These are phyloP conservation scores for Botrytis porri DNA, from an alignment of 2,329 filamentous ascomycete species.

Conservation along the genomic window DNA sequence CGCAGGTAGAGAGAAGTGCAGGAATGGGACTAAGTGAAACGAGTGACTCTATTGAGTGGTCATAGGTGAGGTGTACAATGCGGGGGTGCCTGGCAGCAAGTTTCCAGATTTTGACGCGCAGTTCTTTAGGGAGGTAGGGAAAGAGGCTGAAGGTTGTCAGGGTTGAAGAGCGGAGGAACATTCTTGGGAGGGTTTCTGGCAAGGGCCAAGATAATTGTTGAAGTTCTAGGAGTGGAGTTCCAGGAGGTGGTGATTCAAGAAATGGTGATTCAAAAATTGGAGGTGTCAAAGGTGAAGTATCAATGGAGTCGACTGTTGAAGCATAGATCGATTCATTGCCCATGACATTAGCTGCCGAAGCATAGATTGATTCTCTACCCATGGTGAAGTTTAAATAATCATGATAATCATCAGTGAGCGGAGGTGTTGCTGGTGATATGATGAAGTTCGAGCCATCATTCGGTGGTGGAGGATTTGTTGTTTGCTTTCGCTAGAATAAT, in stretches of 20 bases:
- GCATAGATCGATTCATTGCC: not conserved
- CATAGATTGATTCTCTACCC: not conserved
- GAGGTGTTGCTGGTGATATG: not conserved
- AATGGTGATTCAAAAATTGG: not conserved
- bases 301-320: not conserved
- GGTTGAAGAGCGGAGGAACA: constrained; percentile 4
- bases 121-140: not conserved
- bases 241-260: not conserved
- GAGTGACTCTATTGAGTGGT: not conserved
- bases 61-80: constrained; percentile 11
- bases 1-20: constrained; percentile 1
- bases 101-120: constrained; percentile 13
- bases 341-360: not conserved
- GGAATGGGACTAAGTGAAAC: constrained; percentile 16
- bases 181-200: constrained; percentile 5
- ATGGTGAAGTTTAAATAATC: not conserved
- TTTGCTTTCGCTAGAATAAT: constrained; percentile 3
- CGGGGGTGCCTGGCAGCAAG: not conserved
- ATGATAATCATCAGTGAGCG: not conserved
- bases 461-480: not conserved
- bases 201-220: constrained; percentile 7
- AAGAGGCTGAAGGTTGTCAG: constrained; percentile 8
- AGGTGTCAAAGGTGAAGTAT: not conserved
- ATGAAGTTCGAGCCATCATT: not conserved
- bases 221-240: not conserved